Evolutionary conservation across 1,139 yeast genomes (phyloP).

Genomic region (Eremothecium sinecaudum): DNA sequence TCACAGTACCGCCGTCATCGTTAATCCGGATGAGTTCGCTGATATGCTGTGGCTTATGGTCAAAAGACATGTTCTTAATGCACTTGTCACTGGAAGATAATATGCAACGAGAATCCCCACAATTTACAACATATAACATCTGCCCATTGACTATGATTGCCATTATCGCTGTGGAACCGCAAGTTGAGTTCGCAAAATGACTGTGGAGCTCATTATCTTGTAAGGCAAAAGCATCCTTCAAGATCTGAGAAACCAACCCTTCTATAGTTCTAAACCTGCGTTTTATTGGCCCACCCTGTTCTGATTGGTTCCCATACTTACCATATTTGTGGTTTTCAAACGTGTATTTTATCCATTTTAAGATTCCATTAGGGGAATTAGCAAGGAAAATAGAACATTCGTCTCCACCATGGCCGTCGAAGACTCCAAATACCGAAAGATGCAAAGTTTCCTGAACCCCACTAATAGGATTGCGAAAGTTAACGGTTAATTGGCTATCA

Average conservation of each 20-base stretch:
- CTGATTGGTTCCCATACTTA: slow-evolving; percentile 7
- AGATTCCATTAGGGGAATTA: slow-evolving; percentile 17
- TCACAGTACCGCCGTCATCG: slow-evolving; percentile 64
- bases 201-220: slow-evolving; percentile 47
- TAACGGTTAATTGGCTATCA: slow-evolving; percentile 15
- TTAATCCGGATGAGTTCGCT: slow-evolving; percentile 70
- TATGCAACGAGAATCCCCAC: slow-evolving; percentile 69
- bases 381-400: slow-evolving; percentile 49
- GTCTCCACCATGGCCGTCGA: slow-evolving; percentile 76
- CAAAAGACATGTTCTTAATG: slow-evolving; percentile 58
- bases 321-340: slow-evolving; percentile 29
- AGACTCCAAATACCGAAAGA: slow-evolving; percentile 59
- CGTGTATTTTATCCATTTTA: slow-evolving; percentile 24
- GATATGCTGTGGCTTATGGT: slow-evolving; percentile 66
- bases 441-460: slow-evolving; percentile 22
- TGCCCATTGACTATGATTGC: slow-evolving; percentile 42
- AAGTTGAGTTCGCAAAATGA: slow-evolving; percentile 36
- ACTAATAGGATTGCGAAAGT: slow-evolving; percentile 30
- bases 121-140: slow-evolving; percentile 47
- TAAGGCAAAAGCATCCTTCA: slow-evolving; percentile 46
- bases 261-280: slow-evolving; percentile 28
- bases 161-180: slow-evolving; percentile 65
- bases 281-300: slow-evolving; percentile 13
- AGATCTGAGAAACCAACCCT: slow-evolving; percentile 34
- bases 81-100: slow-evolving; percentile 35